phyloP scores from a whole-genome alignment of 1,139 yeast genomes.

The Blastobotrys proliferans region DNA sequence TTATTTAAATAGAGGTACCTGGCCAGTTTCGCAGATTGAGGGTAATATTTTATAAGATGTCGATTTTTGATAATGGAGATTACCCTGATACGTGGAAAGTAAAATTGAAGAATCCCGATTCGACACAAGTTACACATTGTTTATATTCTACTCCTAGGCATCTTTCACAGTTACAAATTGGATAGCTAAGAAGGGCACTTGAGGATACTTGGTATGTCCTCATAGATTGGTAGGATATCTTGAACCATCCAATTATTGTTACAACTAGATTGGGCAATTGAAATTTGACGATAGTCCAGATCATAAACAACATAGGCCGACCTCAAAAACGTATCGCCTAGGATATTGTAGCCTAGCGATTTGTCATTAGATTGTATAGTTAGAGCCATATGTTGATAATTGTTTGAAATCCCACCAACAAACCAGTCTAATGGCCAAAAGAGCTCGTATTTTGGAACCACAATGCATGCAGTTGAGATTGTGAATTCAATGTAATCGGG shows the following conservation, averaged over 20 bases:
- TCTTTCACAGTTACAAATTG: neutral
- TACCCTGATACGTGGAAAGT: too few relatives aligned
- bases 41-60: too few relatives aligned
- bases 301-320: slow-evolving; percentile 76
- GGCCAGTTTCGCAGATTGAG: too few relatives aligned
- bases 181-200: neutral
- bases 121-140: too few relatives aligned
- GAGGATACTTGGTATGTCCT: neutral
- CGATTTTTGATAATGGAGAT: too few relatives aligned
- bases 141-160: too few relatives aligned
- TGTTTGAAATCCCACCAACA: slow-evolving; percentile 17
- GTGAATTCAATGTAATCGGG: slow-evolving; percentile 33
- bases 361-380: slow-evolving; percentile 25
- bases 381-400: too few relatives aligned
- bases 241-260: neutral
- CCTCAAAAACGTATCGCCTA: slow-evolving; percentile 75
- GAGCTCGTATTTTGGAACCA: slow-evolving; percentile 42
- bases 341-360: slow-evolving; percentile 24
- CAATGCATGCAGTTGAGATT: slow-evolving; percentile 42
- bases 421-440: slow-evolving; percentile 29
- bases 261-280: slow-evolving; percentile 21
- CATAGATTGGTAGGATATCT: slow-evolving; percentile 6
- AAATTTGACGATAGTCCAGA: slow-evolving; percentile 33
- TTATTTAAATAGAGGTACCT: too few relatives aligned
- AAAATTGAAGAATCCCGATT: too few relatives aligned